Evolutionary conservation across 2,329 filamentous ascomycete genomes (phyloP).

Genomic region (Colletotrichum sp.): DNA sequence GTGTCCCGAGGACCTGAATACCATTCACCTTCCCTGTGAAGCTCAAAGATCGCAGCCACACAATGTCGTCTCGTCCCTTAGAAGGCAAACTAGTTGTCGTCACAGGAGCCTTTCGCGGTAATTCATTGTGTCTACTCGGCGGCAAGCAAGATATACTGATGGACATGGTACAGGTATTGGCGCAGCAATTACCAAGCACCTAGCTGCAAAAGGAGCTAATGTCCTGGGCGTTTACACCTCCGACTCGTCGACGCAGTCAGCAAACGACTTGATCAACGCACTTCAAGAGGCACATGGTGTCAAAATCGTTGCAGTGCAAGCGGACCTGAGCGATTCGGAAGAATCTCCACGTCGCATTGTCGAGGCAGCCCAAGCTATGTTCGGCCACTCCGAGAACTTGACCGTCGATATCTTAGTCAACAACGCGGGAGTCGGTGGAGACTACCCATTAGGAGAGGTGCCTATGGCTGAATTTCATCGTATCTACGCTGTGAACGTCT

Average conservation of each 20-base stretch:
- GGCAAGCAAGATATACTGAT: background rate
- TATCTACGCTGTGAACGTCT: constrained; percentile 82
- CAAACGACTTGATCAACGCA: constrained; percentile 26
- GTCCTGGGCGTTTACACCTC: constrained; percentile 74
- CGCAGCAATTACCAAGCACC: constrained; percentile 64
- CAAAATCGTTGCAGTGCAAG: constrained; percentile 67
- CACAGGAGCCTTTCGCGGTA: background rate
- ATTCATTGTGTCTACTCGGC: background rate
- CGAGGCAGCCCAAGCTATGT: constrained; percentile 60
- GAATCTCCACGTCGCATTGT: constrained; percentile 64
- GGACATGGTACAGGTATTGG: constrained; percentile 67
- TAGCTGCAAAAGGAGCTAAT: constrained; percentile 72
- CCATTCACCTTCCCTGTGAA: too few relatives aligned
- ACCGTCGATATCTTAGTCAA: constrained; percentile 85
- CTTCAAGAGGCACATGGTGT: constrained; percentile 64
- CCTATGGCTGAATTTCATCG: constrained; percentile 68
- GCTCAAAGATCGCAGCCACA: too few relatives aligned
- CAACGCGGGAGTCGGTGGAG: constrained; percentile 70
- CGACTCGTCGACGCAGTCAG: constrained; percentile 32
- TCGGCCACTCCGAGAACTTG: constrained; percentile 57
- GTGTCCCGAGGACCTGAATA: too few relatives aligned
- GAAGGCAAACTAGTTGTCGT: background rate
- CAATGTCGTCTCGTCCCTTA: background rate
- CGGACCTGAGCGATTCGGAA: constrained; percentile 68
- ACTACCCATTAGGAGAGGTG: constrained; percentile 61